These are phyloP conservation scores for Eucalyptus leucophloia DNA, from an alignment of 345 rosid genomes.

Conservation along the genomic window DNA sequence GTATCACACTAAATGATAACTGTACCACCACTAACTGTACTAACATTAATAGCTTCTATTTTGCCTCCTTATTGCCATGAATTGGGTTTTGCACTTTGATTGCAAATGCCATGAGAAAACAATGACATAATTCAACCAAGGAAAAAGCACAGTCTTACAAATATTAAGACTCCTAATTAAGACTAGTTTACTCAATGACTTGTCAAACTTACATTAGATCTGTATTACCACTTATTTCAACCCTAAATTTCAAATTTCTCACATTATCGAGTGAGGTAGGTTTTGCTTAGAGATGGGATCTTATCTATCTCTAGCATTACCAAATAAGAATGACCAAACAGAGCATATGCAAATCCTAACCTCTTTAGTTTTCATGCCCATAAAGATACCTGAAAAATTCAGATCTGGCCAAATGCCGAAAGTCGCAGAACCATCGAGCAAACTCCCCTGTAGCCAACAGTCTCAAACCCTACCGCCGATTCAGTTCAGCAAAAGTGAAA, in stretches of 20 bases:
- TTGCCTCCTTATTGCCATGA: background rate
- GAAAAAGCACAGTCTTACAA: background rate
- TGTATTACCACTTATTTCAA: background rate
- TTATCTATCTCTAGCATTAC: background rate
- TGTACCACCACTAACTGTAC: background rate
- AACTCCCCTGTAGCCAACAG: background rate
- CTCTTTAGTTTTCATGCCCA: background rate
- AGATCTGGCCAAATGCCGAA: background rate
- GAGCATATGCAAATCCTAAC: background rate
- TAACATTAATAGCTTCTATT: background rate
- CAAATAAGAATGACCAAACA: background rate
- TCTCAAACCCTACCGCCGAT: background rate
- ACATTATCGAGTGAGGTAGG: background rate
- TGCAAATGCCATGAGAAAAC: background rate
- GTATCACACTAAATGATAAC: background rate
- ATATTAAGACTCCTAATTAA: background rate
- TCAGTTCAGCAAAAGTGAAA: background rate
- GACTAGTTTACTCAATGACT: background rate
- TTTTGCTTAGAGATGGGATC: background rate
- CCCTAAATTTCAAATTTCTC: background rate
- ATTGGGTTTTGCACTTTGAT: background rate
- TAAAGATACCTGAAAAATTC: background rate
- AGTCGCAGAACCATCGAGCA: background rate
- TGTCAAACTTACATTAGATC: background rate
- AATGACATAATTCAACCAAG: background rate